A percentile compares a stretch with the other conserved stretches of the same genome.
Evolutionary conservation across 176 grass and related monocot genomes (phyloP).

Genomic region (Echinochloa phyllopogon): DNA sequence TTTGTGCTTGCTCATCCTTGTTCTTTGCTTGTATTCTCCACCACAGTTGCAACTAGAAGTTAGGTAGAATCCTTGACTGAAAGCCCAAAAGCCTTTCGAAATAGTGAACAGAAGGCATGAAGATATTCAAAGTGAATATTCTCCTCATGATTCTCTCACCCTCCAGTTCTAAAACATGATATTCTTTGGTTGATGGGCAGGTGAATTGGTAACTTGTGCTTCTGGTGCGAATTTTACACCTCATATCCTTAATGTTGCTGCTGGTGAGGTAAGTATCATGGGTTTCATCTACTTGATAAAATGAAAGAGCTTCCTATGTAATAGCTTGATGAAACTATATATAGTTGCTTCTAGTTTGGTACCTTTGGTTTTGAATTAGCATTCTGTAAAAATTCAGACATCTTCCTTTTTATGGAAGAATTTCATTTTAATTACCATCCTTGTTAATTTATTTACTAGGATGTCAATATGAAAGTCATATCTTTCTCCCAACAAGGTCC

Average conservation of each 20-base stretch:
- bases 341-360: conserved; percentile 1
- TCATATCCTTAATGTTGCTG: conserved; percentile 82
- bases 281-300: neutral
- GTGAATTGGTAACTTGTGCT: conserved; percentile 72
- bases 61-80: neutral
- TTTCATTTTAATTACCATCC: conserved; percentile 14
- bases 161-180: neutral
- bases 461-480: conserved; percentile 88
- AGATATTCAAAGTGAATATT: neutral
- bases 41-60: neutral
- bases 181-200: conserved; percentile 52
- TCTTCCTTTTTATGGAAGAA: neutral
- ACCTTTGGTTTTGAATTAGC: neutral
- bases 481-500: conserved; percentile 91
- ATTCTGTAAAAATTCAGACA: neutral
- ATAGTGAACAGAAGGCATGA: neutral
- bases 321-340: neutral
- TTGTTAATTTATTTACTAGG: conserved; percentile 47
- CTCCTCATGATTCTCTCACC: neutral
- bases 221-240: conserved; percentile 89
- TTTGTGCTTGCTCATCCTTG: neutral
- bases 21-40: neutral
- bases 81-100: neutral
- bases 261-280: conserved; percentile 74
- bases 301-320: neutral